Evolutionary conservation across 2,329 filamentous ascomycete species (phyloP).

Genomic region (Cadophora sp.): DNA sequence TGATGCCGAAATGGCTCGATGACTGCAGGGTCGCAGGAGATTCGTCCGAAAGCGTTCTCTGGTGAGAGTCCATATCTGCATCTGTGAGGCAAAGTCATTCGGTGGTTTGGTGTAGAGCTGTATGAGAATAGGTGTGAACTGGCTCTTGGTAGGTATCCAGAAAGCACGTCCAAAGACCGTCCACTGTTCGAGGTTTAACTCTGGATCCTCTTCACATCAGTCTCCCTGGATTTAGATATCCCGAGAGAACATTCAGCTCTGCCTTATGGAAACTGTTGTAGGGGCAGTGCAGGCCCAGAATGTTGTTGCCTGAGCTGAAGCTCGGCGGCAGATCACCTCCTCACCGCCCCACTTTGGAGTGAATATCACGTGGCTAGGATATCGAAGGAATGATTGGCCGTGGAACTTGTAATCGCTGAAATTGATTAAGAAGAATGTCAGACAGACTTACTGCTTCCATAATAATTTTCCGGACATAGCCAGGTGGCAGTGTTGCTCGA

Average conservation of each 20-base stretch:
- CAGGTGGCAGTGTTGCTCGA: neutral
- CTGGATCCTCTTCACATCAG: neutral
- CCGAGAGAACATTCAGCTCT: neutral
- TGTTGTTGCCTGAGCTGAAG: conserved; percentile 11
- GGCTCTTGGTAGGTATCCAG: neutral
- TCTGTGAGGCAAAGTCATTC: neutral
- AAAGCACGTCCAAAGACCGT: neutral
- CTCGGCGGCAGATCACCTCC: neutral
- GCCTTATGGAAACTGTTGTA: neutral
- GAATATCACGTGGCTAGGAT: neutral
- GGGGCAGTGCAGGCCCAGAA: conserved; percentile 3
- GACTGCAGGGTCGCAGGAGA: neutral
- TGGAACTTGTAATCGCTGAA: neutral
- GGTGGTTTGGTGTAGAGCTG: neutral
- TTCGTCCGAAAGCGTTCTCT: neutral
- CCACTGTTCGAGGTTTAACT: neutral
- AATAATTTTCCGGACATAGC: neutral
- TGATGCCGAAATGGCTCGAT: neutral
- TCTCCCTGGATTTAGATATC: neutral
- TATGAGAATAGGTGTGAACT: neutral
- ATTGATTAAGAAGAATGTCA: neutral
- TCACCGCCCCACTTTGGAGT: neutral
- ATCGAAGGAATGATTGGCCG: neutral
- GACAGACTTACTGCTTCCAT: neutral
- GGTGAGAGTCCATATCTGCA: neutral